These are phyloP conservation scores for Neurospora intermedia DNA, from an alignment of 495 filamentous ascomycete genomes.

Conservation along the genomic window DNA sequence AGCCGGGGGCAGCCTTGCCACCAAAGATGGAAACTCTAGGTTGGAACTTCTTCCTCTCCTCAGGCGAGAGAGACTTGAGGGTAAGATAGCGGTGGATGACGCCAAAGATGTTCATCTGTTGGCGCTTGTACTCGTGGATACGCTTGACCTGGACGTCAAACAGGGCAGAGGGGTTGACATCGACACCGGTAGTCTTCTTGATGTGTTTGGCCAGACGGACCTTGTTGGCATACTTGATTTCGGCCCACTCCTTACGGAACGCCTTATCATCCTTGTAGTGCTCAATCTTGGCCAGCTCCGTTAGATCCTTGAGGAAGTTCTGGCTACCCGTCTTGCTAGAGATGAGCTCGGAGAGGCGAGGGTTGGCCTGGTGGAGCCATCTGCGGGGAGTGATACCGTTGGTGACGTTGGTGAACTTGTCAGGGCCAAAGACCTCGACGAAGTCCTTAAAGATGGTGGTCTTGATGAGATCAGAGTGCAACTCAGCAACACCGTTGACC, in stretches of 20 bases:
- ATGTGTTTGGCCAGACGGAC: constrained; percentile 82
- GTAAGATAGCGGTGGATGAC: constrained; percentile 90
- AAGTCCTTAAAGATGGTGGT: constrained; percentile 99
- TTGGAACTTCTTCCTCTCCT: constrained; percentile 76
- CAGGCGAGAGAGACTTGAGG: constrained; percentile 73
- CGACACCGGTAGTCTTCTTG: constrained; percentile 64
- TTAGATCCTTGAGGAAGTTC: constrained; percentile 81
- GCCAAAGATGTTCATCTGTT: constrained; percentile 98
- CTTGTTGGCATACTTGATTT: constrained; percentile 65
- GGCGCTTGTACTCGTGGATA: constrained; percentile 98
- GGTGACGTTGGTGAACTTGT: constrained; percentile 98
- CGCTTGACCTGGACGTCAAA: constrained; percentile 98
- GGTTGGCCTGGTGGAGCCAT: constrained; percentile 97
- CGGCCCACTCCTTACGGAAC: constrained; percentile 85
- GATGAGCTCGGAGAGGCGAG: constrained; percentile 82
- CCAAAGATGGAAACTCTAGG: constrained; percentile 97
- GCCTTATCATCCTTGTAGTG: constrained; percentile 67
- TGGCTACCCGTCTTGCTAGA: constrained; percentile 75
- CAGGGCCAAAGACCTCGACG: constrained; percentile 80
- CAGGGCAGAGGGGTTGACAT: constrained; percentile 75
- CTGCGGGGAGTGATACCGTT: constrained; percentile 92
- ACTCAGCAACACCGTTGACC: constrained; percentile 94
- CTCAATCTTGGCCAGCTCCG: constrained; percentile 73
- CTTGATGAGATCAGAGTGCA: constrained; percentile 94
- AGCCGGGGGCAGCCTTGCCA: constrained; percentile 93